Base-by-base conservation (phyloP, 75 land plant genomes). In the Chamaecyparis obtusa region DNA sequence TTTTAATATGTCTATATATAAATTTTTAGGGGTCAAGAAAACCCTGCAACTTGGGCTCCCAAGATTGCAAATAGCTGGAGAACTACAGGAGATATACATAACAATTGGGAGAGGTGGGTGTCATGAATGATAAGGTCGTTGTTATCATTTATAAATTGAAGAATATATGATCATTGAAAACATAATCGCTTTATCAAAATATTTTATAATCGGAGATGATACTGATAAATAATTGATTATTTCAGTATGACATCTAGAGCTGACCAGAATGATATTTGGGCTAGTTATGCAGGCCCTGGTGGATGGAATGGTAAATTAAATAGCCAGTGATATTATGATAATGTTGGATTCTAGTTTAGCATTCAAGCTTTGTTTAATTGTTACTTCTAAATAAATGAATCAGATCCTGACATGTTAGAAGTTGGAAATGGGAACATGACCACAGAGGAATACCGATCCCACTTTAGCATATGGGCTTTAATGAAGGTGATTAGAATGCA, bases 331-430 rank as follows among this genome's bases (percentile, higher is more conserved):
- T 71, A 32, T 71, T 57, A 21, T 5, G 1, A 4, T 57, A 19
- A 21, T 5, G 7, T 0, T 4, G 21, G 21, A 57, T 57, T 57
- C 16, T 5, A 19, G 27, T 17, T 39, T 89, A 91, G 83, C 97
- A 97, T 90, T 97, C 95, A 87, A 94, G 97, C 87, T 64, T 10
- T 33, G 2, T 33, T 14, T 74, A 1, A 33, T 33, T 74, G 15
- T 30, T 33, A 32, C 5, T 64, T 6, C 21, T 64, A 27, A 6
- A 64, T 33, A 2, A 1, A 74, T 39, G 82, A 76, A 81, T 82
- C 93, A 96, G 98, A 97, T 93, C 99, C 99, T 13, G 99, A 97
- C 88, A 97, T 97, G 99, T 89, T 97, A 32, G 99, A 97, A 87
- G 96, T 97, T 85, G 99, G 99, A 9, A 97, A 97, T 92, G 99